Conservation (phyloP, 2,329 filamentous ascomycete species). For the Diplodia scrobiculata region DNA sequence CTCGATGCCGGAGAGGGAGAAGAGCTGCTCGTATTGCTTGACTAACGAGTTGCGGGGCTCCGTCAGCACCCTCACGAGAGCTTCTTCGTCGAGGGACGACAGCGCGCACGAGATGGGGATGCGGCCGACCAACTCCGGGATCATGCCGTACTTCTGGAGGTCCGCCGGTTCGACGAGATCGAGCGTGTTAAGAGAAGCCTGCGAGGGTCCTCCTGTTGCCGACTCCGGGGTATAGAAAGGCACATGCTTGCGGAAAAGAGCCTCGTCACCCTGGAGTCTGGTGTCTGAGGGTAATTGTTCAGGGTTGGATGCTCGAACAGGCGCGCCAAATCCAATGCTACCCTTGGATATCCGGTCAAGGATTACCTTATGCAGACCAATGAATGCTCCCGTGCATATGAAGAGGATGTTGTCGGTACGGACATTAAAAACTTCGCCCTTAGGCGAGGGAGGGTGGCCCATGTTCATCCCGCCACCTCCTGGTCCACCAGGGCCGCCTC, state of each 20-base stretch:
- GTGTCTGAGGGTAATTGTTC: constrained; percentile 58
- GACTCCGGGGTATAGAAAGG: constrained; percentile 55
- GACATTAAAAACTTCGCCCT: constrained; percentile 68
- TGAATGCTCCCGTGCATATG: constrained; percentile 93
- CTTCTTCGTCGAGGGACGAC: constrained; percentile 67
- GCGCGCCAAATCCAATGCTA: constrained; percentile 88
- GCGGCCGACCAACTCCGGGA: constrained; percentile 93
- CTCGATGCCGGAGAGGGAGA: constrained; percentile 74
- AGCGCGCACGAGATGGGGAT: constrained; percentile 88
- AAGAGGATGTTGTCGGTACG: constrained; percentile 97
- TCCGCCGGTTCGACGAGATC: constrained; percentile 75
- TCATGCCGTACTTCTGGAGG: constrained; percentile 83
- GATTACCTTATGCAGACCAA: constrained; percentile 84
- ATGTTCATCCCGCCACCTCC: constrained; percentile 34
- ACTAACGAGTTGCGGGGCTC: constrained; percentile 88
- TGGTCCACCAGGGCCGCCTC: constrained; percentile 32
- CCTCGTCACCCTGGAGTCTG: constrained; percentile 61
- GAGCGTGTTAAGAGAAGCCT: constrained; percentile 56
- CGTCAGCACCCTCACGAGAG: constrained; percentile 83
- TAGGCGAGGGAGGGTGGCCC: constrained; percentile 43
- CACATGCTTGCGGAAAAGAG: constrained; percentile 60
- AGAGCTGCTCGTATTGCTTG: constrained; percentile 85
- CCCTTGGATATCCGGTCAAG: constrained; percentile 82
- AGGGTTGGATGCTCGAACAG: constrained; percentile 63
- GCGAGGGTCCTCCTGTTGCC: constrained; percentile 36